A percentile compares a stretch with the other conserved stretches of the same genome.
phyloP scores from a whole-genome alignment of 2,329 filamentous ascomycete genomes.

The Thielaviopsis ethacetica region DNA sequence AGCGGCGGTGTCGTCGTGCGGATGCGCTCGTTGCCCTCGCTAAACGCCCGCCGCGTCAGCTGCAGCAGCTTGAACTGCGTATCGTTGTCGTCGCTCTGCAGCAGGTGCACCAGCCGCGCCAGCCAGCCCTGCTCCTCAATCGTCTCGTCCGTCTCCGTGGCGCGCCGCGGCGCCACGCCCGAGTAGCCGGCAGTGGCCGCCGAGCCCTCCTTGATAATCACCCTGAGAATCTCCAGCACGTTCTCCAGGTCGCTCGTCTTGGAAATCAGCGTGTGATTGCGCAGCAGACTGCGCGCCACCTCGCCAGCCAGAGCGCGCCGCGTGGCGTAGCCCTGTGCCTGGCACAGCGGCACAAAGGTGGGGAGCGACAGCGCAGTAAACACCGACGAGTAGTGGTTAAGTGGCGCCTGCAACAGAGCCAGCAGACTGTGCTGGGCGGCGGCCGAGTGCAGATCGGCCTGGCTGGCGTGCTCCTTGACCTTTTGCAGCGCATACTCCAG shows the following conservation, averaged over 20 bases:
- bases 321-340: conserved; percentile 85
- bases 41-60: conserved; percentile 69
- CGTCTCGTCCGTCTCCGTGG: conserved; percentile 82
- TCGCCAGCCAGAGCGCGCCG: conserved; percentile 81
- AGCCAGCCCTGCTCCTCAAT: conserved; percentile 97
- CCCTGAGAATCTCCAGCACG: conserved; percentile 72
- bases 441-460: conserved; percentile 82
- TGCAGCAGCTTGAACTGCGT: conserved; percentile 90
- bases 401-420: conserved; percentile 74
- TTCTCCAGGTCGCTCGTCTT: conserved; percentile 70
- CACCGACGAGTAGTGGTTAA: conserved; percentile 79
- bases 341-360: conserved; percentile 76
- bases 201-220: conserved; percentile 84
- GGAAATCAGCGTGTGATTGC: conserved; percentile 64
- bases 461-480: conserved; percentile 77
- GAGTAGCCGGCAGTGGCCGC: conserved; percentile 74
- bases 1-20: conserved; percentile 89
- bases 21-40: conserved; percentile 85
- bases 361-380: conserved; percentile 93
- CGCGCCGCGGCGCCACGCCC: conserved; percentile 59
- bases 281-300: conserved; percentile 66
- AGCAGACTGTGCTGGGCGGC: conserved; percentile 79
- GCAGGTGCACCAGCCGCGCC: conserved; percentile 76
- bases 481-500: conserved; percentile 77
- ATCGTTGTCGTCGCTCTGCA: conserved; percentile 72